Evolutionary conservation across 345 rosid species (phyloP).

Genomic region (Populus alba): DNA sequence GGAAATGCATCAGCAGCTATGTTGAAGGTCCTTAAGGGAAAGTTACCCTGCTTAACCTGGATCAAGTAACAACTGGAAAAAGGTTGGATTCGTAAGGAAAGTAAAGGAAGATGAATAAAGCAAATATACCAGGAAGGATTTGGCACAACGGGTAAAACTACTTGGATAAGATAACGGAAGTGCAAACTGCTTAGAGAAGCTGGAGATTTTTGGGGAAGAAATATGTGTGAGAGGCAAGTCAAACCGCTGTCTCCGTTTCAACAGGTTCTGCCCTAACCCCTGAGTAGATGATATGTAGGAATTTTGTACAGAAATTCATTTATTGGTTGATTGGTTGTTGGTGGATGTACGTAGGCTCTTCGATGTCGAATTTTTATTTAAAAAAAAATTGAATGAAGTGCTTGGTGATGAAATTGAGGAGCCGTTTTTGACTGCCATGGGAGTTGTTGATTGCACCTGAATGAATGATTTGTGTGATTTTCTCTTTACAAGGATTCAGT

Average conservation of each 20-base stretch:
- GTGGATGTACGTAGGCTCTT: constrained; percentile 1
- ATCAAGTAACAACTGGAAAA: not conserved
- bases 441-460: not conserved
- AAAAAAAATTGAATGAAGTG: not conserved
- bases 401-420: not conserved
- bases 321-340: constrained; percentile 43
- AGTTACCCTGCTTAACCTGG: not conserved
- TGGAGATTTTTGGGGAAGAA: constrained; percentile 9
- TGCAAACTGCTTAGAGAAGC: constrained; percentile 2
- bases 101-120: not conserved
- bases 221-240: not conserved
- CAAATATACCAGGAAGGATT: not conserved
- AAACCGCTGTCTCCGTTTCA: not conserved
- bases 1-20: constrained; percentile 3
- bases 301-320: constrained; percentile 46
- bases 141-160: not conserved
- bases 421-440: not conserved
- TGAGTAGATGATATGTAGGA: constrained; percentile 25
- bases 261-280: constrained; percentile 12
- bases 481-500: not conserved
- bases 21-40: not conserved
- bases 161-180: not conserved
- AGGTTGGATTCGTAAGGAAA: not conserved
- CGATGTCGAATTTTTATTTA: no score
- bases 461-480: not conserved